A percentile compares a stretch with the other conserved stretches of the same genome.
Conservation (phyloP, 106 monocot species). For the Alisma plantagoaquatica region DNA sequence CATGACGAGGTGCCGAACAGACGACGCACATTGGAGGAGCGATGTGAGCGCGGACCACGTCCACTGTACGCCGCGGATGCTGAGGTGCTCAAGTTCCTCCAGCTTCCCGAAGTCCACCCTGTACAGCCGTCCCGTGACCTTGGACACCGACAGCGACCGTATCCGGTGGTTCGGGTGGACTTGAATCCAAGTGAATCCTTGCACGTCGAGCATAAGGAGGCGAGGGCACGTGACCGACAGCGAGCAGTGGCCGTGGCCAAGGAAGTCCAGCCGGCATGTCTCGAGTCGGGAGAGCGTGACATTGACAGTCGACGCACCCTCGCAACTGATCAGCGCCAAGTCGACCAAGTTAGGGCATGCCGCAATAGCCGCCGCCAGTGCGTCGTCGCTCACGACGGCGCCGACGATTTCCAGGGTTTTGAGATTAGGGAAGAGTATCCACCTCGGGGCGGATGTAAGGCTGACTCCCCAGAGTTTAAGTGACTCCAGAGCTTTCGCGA, state of each 20-base stretch:
- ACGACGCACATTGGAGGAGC: constrained; percentile 47
- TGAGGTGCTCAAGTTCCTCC: constrained; percentile 40
- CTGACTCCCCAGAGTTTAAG: constrained; percentile 86
- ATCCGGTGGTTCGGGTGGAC: constrained; percentile 37
- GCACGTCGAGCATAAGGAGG: constrained; percentile 37
- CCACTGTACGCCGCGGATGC: constrained; percentile 85
- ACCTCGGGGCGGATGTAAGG: constrained; percentile 39
- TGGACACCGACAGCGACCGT: constrained; percentile 45
- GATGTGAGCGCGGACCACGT: constrained; percentile 69
- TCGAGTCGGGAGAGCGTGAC: constrained; percentile 47
- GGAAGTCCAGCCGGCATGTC: constrained; percentile 79
- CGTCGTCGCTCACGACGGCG: constrained; percentile 37
- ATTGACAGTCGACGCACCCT: constrained; percentile 33
- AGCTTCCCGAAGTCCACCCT: constrained; percentile 69
- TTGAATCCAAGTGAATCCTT: constrained; percentile 69
- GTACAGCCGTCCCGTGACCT: constrained; percentile 60
- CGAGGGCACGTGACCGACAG: constrained; percentile 38
- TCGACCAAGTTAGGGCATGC: constrained; percentile 71
- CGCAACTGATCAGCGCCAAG: constrained; percentile 81
- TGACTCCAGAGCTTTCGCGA: constrained; percentile 35
- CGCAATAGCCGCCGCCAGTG: constrained; percentile 27
- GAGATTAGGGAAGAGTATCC: constrained; percentile 37
- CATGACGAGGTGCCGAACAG: constrained; percentile 76
- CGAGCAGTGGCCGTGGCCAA: constrained; percentile 33
- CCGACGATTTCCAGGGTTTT: constrained; percentile 61